These are phyloP conservation scores for Emergomyces africanus DNA, from an alignment of 2,329 filamentous ascomycete genomes.

Conservation along the genomic window DNA sequence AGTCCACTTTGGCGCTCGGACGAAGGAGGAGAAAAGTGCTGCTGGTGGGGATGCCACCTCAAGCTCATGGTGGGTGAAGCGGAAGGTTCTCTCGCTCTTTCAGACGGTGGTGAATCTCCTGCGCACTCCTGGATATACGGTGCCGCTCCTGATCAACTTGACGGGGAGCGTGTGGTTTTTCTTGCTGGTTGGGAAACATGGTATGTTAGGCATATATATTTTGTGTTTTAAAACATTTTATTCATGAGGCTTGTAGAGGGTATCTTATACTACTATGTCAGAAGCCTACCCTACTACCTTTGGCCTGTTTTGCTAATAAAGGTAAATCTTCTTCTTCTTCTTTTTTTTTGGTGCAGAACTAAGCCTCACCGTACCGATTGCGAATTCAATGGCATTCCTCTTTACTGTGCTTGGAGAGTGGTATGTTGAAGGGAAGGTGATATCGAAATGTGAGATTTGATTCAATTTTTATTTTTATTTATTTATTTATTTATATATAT, in stretches of 20 bases:
- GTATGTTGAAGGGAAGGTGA: conserved; percentile 87
- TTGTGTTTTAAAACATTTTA: no score
- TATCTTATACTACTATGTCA: no score
- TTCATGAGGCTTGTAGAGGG: no score
- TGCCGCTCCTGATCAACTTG: conserved; percentile 75
- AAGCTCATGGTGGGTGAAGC: conserved; percentile 49
- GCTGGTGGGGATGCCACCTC: neutral
- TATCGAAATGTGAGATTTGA: conserved; percentile 55
- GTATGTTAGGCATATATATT: no score
- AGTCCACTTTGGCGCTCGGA: conserved; percentile 55
- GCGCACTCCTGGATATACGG: conserved; percentile 66
- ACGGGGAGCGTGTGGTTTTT: conserved; percentile 98
- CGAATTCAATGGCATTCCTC: conserved; percentile 88
- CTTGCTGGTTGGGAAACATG: conserved; percentile 78
- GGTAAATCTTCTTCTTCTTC: neutral
- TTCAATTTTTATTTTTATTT: no score
- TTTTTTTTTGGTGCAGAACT: conserved; percentile 46
- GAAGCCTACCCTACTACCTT: no score
- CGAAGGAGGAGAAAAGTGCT: conserved; percentile 7
- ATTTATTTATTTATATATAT: neutral
- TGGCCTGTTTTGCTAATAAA: neutral
- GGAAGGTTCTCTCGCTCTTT: conserved; percentile 50
- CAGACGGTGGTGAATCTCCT: conserved; percentile 70
- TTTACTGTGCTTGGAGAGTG: conserved; percentile 93
- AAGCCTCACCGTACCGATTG: conserved; percentile 86